Conservation (phyloP, 495 filamentous ascomycete species). For the Delitschia confertaspora region DNA sequence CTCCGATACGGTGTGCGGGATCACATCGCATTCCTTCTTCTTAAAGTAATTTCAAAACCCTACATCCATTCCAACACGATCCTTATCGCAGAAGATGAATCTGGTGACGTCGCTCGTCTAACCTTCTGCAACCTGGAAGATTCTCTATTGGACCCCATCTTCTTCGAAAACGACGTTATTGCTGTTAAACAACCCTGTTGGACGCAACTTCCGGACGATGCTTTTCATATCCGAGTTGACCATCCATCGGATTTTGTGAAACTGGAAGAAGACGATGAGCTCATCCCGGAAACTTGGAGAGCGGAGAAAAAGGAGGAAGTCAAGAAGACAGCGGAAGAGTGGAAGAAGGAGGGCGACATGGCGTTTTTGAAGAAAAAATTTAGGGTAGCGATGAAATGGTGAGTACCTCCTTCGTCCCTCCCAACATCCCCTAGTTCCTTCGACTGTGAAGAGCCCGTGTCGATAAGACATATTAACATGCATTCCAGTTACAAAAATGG, state of each 20-base stretch:
- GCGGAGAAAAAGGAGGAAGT: background rate
- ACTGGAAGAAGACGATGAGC: slow-evolving; percentile 4
- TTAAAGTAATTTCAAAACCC: slow-evolving; percentile 7
- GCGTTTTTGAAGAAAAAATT: slow-evolving; percentile 21
- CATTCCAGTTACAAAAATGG: slow-evolving; percentile 15
- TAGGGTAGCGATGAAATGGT: slow-evolving; percentile 12
- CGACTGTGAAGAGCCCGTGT: too few species aligned
- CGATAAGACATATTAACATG: background rate
- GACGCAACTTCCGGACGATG: slow-evolving; percentile 11
- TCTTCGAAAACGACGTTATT: slow-evolving; percentile 13
- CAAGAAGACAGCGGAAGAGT: slow-evolving; percentile 4
- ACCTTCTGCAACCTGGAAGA: slow-evolving; percentile 24
- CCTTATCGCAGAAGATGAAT: slow-evolving; percentile 22
- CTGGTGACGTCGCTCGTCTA: slow-evolving; percentile 17
- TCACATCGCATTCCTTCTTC: background rate
- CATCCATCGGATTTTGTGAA: slow-evolving; percentile 25
- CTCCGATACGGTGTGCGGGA: slow-evolving; percentile 1
- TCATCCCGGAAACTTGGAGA: slow-evolving; percentile 10
- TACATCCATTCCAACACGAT: slow-evolving; percentile 16
- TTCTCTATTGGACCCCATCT: slow-evolving; percentile 9
- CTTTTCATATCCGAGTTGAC: slow-evolving; percentile 26
- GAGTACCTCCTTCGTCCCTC: slow-evolving; percentile 7
- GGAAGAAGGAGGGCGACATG: slow-evolving; percentile 26
- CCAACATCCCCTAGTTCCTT: too few species aligned
- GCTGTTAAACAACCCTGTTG: slow-evolving; percentile 27